Conservation (phyloP, 805 yeast genomes). For the Hanseniaspora thailandica region DNA sequence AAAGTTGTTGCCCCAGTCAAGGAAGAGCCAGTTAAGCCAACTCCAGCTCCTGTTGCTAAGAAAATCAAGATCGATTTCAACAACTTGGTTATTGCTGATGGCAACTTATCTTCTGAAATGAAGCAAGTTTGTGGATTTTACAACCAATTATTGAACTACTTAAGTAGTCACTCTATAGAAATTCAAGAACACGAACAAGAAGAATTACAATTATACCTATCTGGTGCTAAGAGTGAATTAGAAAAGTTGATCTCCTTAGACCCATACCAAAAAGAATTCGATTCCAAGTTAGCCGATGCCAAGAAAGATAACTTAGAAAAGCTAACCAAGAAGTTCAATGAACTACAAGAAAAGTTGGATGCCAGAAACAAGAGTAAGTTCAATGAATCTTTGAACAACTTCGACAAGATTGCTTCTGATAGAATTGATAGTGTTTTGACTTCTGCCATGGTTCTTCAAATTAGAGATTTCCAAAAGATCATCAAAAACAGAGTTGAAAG, state of each 20-base stretch:
- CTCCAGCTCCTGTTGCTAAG: background rate
- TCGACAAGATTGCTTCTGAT: conserved; percentile 50
- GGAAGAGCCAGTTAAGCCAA: background rate
- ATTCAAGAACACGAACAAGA: conserved; percentile 6
- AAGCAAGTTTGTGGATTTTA: background rate
- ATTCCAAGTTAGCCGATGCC: conserved; percentile 25
- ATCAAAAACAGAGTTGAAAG: conserved; percentile 49
- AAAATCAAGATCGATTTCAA: conserved; percentile 5
- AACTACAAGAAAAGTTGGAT: conserved; percentile 51
- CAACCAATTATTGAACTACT: conserved; percentile 8
- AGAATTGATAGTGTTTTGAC: conserved; percentile 66
- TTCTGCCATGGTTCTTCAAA: conserved; percentile 54
- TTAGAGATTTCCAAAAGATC: conserved; percentile 51
- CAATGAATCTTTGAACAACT: conserved; percentile 51
- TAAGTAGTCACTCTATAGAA: conserved; percentile 10
- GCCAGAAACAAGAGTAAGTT: conserved; percentile 48
- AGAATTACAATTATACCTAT: conserved; percentile 2
- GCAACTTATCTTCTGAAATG: conserved; percentile 5
- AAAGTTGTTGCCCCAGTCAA: background rate
- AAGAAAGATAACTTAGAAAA: conserved; percentile 48
- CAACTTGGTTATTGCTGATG: background rate
- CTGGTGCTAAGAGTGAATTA: conserved; percentile 2
- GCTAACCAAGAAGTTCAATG: conserved; percentile 48
- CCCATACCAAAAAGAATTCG: conserved; percentile 2
- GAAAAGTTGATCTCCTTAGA: background rate